A percentile compares a stretch with the other conserved stretches of the same genome.
These are phyloP conservation scores for Dictyostelium purpureum DNA, from an alignment of 78 protist species.

Conservation along the genomic window DNA sequence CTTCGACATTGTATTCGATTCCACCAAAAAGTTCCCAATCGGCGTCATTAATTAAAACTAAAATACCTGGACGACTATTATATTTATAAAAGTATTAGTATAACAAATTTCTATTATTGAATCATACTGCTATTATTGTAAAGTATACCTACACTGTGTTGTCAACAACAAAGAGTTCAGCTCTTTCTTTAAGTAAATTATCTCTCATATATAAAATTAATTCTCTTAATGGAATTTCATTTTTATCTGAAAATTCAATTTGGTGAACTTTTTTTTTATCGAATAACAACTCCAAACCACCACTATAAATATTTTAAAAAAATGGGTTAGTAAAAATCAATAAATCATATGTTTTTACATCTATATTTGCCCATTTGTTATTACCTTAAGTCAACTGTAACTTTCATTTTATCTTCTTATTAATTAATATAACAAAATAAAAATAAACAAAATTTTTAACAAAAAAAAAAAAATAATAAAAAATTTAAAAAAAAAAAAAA, in stretches of 20 bases:
- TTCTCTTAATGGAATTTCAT: slow-evolving; percentile 19
- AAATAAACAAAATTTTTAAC: no score
- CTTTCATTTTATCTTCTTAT: slow-evolving; percentile 1
- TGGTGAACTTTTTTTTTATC: slow-evolving; percentile 40
- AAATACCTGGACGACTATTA: slow-evolving; percentile 90
- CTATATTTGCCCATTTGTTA: background rate
- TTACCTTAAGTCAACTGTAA: slow-evolving; percentile 51
- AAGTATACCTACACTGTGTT: slow-evolving; percentile 71
- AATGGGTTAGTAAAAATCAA: background rate
- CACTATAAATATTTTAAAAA: slow-evolving; percentile 48
- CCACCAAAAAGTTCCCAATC: slow-evolving; percentile 90
- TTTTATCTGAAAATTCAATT: slow-evolving; percentile 38
- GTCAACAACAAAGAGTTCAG: slow-evolving; percentile 82
- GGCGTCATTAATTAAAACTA: slow-evolving; percentile 89
- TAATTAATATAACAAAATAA: background rate
- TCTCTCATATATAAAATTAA: slow-evolving; percentile 65
- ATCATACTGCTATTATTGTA: background rate
- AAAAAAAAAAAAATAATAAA: no score
- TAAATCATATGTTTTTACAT: background rate
- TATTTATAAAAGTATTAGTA: background rate
- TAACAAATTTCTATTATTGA: background rate
- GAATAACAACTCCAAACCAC: slow-evolving; percentile 88
- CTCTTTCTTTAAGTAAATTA: slow-evolving; percentile 74
- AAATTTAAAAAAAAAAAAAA: no score
- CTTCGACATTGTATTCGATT: slow-evolving; percentile 69